phyloP scores from a whole-genome alignment of 495 filamentous ascomycete species.

The Xylaria sp. region DNA sequence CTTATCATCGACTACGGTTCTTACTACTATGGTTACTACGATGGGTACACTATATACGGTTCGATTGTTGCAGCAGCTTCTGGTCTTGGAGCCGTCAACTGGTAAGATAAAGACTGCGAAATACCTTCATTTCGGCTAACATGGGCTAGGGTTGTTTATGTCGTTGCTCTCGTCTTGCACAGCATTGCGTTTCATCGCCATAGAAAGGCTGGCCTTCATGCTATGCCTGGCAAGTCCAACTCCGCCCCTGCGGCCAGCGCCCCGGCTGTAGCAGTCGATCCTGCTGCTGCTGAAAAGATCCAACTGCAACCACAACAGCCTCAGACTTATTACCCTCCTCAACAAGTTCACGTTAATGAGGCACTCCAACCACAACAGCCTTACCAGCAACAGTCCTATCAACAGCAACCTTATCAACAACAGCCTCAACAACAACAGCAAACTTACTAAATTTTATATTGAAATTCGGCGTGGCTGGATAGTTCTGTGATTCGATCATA shows the following conservation, averaged over 20 bases:
- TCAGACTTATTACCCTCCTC: constrained; percentile 37
- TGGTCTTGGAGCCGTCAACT: constrained; percentile 51
- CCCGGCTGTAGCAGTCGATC: constrained; percentile 5
- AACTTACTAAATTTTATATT: neutral
- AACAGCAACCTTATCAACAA: constrained; percentile 1
- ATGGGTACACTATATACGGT: constrained; percentile 30
- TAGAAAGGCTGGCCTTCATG: constrained; percentile 50
- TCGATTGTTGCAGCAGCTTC: constrained; percentile 39
- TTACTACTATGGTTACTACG: constrained; percentile 29
- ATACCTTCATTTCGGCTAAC: neutral
- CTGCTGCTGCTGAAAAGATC: constrained; percentile 27
- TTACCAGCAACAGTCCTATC: constrained; percentile 4
- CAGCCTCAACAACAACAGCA: constrained; percentile 21
- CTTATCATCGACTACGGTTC: constrained; percentile 19
- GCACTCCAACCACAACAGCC: constrained; percentile 8
- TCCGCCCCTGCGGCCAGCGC: neutral
- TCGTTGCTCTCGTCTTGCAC: constrained; percentile 49
- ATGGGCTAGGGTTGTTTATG: constrained; percentile 45
- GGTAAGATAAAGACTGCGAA: constrained; percentile 41
- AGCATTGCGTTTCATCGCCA: constrained; percentile 53
- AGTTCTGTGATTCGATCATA: neutral
- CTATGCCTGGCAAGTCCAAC: constrained; percentile 35
- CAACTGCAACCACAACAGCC: constrained; percentile 37
- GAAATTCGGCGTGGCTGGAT: neutral
- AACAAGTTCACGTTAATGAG: constrained; percentile 30